Conservation (phyloP, 1,284 basidiomycete genomes). For the Cystobasidium slooffiae region DNA sequence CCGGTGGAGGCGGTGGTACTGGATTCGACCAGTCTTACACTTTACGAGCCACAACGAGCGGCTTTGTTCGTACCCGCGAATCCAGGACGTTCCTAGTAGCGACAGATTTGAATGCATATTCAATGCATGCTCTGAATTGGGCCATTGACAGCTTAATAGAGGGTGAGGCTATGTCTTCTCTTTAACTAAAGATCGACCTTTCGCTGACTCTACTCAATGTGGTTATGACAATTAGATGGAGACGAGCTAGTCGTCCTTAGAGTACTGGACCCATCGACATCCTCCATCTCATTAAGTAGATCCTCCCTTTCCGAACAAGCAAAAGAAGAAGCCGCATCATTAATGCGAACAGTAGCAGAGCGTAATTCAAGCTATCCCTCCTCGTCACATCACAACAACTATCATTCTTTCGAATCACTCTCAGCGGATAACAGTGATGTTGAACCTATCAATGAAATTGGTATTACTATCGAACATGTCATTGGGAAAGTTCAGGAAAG, state of each 20-base stretch:
- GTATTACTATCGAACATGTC: conserved; percentile 88
- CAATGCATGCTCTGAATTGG: conserved; percentile 84
- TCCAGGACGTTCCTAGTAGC: conserved; percentile 92
- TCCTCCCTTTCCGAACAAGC: conserved; percentile 69
- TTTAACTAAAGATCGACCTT: conserved; percentile 42
- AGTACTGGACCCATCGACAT: conserved; percentile 66
- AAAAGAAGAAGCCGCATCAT: conserved; percentile 81
- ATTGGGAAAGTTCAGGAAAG: conserved; percentile 86
- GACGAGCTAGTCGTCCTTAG: conserved; percentile 92
- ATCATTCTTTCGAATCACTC: conserved; percentile 34
- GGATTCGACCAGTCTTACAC: conserved; percentile 53
- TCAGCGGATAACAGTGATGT: not conserved
- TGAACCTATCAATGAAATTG: conserved; percentile 31
- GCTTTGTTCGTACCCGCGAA: conserved; percentile 75
- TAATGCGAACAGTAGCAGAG: conserved; percentile 79
- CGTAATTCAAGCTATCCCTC: conserved; percentile 71
- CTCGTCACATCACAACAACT: not conserved
- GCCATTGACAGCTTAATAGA: conserved; percentile 52
- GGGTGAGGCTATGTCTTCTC: conserved; percentile 1
- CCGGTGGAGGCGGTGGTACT: conserved; percentile 58
- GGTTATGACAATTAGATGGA: conserved; percentile 77
- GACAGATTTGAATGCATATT: conserved; percentile 84
- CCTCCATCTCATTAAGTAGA: conserved; percentile 45
- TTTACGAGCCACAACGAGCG: conserved; percentile 78
- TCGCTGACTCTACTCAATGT: conserved; percentile 67